These are phyloP conservation scores for Daedalea quercina DNA, from an alignment of 768 basidiomycete species.

Conservation along the genomic window DNA sequence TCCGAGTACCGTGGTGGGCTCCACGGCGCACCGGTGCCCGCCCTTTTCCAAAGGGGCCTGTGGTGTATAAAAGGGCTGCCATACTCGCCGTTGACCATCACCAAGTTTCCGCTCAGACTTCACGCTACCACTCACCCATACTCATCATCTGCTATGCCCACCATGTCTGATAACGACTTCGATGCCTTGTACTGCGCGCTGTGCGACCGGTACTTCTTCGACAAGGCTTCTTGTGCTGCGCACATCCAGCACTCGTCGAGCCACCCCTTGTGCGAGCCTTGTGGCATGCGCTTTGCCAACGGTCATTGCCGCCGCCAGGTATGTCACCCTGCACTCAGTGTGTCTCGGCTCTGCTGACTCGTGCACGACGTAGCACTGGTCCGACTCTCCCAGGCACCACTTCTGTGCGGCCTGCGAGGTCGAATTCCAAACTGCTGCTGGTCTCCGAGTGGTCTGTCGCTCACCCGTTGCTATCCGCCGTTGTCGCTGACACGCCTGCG, in stretches of 20 bases:
- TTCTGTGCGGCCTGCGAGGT: constrained; percentile 26
- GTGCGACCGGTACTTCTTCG: constrained; percentile 28
- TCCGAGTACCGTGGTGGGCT: no score
- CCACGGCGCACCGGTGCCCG: no score
- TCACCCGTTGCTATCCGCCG: background rate
- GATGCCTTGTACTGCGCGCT: constrained; percentile 24
- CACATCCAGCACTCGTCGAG: constrained; percentile 23
- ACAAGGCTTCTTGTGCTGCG: constrained; percentile 18
- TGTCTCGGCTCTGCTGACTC: background rate
- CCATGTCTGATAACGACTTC: background rate
- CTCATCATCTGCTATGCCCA: background rate
- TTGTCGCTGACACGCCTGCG: background rate
- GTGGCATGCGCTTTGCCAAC: constrained; percentile 26
- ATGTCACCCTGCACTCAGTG: background rate
- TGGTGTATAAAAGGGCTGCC: no score
- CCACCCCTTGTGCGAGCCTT: constrained; percentile 26
- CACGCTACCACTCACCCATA: background rate
- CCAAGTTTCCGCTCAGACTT: background rate
- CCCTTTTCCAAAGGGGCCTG: no score
- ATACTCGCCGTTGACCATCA: background rate
- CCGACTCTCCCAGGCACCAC: constrained; percentile 23
- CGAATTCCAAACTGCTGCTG: constrained; percentile 22
- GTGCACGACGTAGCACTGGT: constrained; percentile 20
- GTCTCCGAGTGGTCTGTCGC: constrained; percentile 21
- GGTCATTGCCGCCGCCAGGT: constrained; percentile 26